Evolutionary conservation across 768 basidiomycete species (phyloP).

Genomic region (Leccinum longicurvipes): DNA sequence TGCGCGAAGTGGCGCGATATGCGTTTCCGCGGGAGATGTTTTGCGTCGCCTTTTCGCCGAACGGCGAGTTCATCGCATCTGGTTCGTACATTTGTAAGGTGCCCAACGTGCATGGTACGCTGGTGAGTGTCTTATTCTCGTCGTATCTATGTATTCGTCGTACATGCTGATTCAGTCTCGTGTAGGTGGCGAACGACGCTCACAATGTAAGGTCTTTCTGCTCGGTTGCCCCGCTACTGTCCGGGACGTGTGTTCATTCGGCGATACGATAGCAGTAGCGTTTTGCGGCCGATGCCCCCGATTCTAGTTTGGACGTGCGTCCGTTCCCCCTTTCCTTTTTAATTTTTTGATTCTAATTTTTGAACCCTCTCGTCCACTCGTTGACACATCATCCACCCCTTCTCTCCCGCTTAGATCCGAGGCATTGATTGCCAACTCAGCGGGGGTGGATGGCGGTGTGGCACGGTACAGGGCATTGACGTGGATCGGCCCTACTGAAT

Average conservation of each 20-base stretch:
- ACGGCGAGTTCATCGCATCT: conserved; percentile 17
- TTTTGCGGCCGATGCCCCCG: neutral
- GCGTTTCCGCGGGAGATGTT: conserved; percentile 22
- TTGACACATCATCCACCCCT: neutral
- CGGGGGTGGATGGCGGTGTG: neutral
- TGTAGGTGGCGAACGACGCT: conserved; percentile 3
- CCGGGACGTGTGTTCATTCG: neutral
- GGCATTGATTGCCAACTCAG: neutral
- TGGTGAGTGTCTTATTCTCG: conserved; percentile 3
- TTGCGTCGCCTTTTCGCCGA: conserved; percentile 23
- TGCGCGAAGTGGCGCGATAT: conserved; percentile 17
- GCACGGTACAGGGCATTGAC: neutral
- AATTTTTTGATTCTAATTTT: neutral
- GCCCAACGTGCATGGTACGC: conserved; percentile 5
- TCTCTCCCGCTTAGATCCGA: neutral
- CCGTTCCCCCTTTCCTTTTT: neutral
- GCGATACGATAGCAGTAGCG: neutral
- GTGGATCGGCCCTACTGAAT: neutral
- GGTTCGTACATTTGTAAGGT: conserved; percentile 16
- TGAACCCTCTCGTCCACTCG: neutral
- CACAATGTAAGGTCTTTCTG: conserved; percentile 6
- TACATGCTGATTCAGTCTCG: neutral
- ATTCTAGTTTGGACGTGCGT: conserved; percentile 3
- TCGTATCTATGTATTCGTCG: neutral
- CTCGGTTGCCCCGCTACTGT: neutral